Conservation (phyloP, 2,329 filamentous ascomycete species). For the Pestalotiopsis sp. region DNA sequence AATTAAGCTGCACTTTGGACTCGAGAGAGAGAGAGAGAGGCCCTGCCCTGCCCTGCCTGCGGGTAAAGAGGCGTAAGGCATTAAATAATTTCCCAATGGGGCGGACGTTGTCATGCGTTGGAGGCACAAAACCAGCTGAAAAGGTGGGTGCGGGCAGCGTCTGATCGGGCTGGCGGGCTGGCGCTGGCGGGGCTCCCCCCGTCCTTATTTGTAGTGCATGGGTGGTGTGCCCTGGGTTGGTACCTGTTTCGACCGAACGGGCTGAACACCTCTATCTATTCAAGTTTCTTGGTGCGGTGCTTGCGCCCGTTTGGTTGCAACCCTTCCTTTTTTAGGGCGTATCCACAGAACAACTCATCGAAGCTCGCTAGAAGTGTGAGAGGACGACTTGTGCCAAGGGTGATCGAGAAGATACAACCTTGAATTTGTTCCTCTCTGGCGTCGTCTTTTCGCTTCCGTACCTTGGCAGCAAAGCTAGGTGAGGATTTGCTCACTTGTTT, state of each 20-base stretch:
- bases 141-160: not conserved
- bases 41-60: slow-evolving; percentile 12
- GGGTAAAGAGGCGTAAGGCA: slow-evolving; percentile 32
- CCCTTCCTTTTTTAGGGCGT: not conserved
- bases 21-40: too few relatives aligned
- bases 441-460: not conserved
- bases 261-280: not conserved
- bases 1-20: slow-evolving; percentile 24
- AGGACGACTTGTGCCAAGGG: not conserved
- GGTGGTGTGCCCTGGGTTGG: too few relatives aligned
- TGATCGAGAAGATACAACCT: not conserved
- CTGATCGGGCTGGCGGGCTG: not conserved
- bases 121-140: not conserved
- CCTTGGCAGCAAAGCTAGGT: not conserved
- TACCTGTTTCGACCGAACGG: too few relatives aligned
- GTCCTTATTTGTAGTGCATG: not conserved
- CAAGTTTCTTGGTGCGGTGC: not conserved
- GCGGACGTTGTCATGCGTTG: slow-evolving; percentile 43
- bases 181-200: not conserved
- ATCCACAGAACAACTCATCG: slow-evolving; percentile 44
- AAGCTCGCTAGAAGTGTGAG: slow-evolving; percentile 30
- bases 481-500: not conserved
- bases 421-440: not conserved
- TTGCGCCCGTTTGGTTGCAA: not conserved
- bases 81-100: slow-evolving; percentile 46